Base-by-base conservation (phyloP, 2,329 filamentous ascomycete species). In the Xenosphaeropsis pyriputrescens region DNA sequence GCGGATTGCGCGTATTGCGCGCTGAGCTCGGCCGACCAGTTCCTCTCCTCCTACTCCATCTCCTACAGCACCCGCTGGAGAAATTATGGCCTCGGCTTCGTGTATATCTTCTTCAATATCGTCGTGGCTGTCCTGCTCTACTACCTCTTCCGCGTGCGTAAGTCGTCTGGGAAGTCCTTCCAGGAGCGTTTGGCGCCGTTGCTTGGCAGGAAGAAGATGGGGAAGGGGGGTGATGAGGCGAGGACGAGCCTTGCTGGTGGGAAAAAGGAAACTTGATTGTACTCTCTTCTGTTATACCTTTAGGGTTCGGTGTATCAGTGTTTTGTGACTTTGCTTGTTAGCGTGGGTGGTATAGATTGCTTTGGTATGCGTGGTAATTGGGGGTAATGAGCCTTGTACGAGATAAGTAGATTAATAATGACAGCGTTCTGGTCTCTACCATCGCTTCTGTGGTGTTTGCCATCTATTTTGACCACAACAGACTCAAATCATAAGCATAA, bases 51-150 rank as follows among this genome's bases (percentile, higher is more conserved):
- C 0, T 65, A 72, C 32, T 58, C 63, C 32, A 67, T 72, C 41
- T 50, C 62, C 40, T 82, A 75, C 49, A 51, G 42, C 29, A 62
- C 80, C 18, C 61, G 75, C 18, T 85, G 79, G 78, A 67, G 77
- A 39, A 76, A 85, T 52, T 79, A 77, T 50, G 79, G 75, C 1
- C 57, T 81, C 14, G 59, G 74, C n/a, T 34, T 39, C 14, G 74
- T 63, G 0, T 85, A 70, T 47, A 67, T 84, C 30, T 42, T 58
- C 0, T 79, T 83, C 54, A 80, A 84, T 47, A 65, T 80, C 30
- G 55, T 57, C 30, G 58, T 66, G 2, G 75, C 77, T 0, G 59
- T 81, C 2, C 44, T 63, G 9, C 55, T 76, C 1, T 85, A 85
- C 55, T 85, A 70, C 54, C 45, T 74, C 15, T 71, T 76, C 48